phyloP scores from a whole-genome alignment of 129 eudicot species.

The Chrysanthemum seticuspe region DNA sequence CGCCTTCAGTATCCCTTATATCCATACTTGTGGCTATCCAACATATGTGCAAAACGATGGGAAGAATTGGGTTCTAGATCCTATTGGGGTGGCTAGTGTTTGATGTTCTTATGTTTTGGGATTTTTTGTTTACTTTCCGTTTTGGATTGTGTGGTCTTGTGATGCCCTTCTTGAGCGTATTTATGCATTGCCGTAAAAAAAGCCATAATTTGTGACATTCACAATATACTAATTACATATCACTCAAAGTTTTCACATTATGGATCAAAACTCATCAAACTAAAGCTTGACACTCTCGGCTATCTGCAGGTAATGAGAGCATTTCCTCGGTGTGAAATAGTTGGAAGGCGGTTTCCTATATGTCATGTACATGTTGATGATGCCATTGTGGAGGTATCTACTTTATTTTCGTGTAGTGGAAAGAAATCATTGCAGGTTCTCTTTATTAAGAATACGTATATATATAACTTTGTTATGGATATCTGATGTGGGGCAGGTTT shows the following conservation, averaged over 20 bases:
- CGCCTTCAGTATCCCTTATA: neutral
- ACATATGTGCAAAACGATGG: no score
- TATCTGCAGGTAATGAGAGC: constrained; percentile 48
- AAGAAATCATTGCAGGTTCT: neutral
- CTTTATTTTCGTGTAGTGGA: constrained; percentile 10
- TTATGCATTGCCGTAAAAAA: no score
- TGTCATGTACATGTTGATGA: constrained; percentile 68
- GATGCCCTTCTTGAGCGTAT: no score
- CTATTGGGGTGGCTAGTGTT: no score
- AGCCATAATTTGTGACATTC: neutral
- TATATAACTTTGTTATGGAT: constrained; percentile 17
- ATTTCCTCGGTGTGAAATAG: constrained; percentile 53
- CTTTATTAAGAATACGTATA: neutral
- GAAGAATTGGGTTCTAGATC: no score
- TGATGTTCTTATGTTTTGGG: no score
- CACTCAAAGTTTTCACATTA: neutral
- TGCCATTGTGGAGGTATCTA: constrained; percentile 54
- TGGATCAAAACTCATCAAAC: neutral
- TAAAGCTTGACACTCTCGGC: constrained; percentile 1
- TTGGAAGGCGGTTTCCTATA: constrained; percentile 73
- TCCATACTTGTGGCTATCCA: neutral
- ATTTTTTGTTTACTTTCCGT: no score
- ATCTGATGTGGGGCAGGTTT: constrained; percentile 47
- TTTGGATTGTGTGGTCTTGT: no score
- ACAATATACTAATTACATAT: no score